Base-by-base conservation (phyloP, 2,329 filamentous ascomycete species). In the Ophiostoma angusticollis region DNA sequence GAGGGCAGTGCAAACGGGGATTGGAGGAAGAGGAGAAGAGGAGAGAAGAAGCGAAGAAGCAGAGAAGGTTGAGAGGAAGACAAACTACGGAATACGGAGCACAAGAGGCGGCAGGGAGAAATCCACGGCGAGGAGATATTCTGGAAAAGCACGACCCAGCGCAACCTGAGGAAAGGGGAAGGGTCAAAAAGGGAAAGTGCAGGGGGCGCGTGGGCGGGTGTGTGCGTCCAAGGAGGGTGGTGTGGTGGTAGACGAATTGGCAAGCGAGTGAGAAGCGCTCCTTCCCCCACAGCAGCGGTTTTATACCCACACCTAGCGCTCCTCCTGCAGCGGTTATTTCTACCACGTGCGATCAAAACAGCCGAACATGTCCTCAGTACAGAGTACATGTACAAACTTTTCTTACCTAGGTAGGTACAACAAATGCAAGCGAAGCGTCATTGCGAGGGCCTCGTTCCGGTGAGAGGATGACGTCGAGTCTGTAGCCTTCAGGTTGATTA, bases 151-250 rank as follows among this genome's bases (percentile, higher is more conserved):
- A 31, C 37, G 29, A 37, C 33, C 19, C 17, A 38, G 13, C 16
- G n/a, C 29, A n/a, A 7, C 18, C 4, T 8, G 6, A 32, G 34
- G 14, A 37, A 24, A 37, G 35, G 33, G 17, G 35, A 31, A 22
- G 9, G n/a, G n/a, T n/a, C n/a, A 19, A 39, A 32, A 33, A 14
- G 9, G 32, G 21, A 37, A 42, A 25, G 24, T 27, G 37, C 22
- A 18, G 24, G 24, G 25, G n/a, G n/a, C n/a, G n/a, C n/a, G 14
- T 14, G 33, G 35, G 31, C 34, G 42, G 38, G 37, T 9, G 37
- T 42, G 37, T 38, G 37, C 31, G 39, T 27, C 38, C 19, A 41
- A 23, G 21, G 17, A 41, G 28, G 21, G 17, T 36, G 32, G 39
- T 39, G 30, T 39, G 38, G 18, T 32, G 31, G 31, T 33, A 24